phyloP scores from a whole-genome alignment of 371 early-diverging fungal genomes.

The Umbelopsis sp. region DNA sequence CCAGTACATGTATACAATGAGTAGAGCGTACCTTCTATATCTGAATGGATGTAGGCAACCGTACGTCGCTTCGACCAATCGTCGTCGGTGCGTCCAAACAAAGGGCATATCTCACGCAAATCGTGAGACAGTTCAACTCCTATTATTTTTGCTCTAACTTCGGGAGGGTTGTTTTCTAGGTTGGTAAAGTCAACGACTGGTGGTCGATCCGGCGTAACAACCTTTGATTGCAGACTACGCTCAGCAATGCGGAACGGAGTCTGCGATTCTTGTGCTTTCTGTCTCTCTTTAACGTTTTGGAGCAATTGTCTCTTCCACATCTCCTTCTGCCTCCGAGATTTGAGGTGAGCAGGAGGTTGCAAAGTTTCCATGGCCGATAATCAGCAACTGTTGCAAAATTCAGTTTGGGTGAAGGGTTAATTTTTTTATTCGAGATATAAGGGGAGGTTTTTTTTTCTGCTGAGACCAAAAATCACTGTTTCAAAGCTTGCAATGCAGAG shows the following conservation, averaged over 20 bases:
- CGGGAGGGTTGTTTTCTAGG: constrained; percentile 28
- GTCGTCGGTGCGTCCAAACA: constrained; percentile 30
- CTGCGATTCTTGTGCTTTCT: constrained; percentile 55
- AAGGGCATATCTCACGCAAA: constrained; percentile 28
- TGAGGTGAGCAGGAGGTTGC: constrained; percentile 25
- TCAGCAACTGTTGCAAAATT: background rate
- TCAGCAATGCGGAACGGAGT: constrained; percentile 82
- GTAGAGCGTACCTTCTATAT: constrained; percentile 32
- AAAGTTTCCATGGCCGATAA: background rate
- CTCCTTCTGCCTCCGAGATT: constrained; percentile 48
- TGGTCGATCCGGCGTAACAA: constrained; percentile 58
- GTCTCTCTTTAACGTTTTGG: constrained; percentile 31
- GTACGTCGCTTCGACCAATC: constrained; percentile 16
- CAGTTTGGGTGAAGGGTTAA: background rate
- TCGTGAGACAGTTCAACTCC: constrained; percentile 31
- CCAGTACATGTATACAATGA: constrained; percentile 23
- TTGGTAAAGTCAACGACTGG: constrained; percentile 59
- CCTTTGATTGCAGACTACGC: constrained; percentile 67
- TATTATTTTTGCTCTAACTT: constrained; percentile 31
- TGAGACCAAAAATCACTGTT: background rate
- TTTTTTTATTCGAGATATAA: background rate
- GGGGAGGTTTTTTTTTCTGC: background rate
- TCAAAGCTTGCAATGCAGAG: background rate
- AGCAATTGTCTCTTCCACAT: constrained; percentile 38
- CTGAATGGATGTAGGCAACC: background rate